phyloP scores from a whole-genome alignment of 2,329 filamentous ascomycete genomes.

The Ceratocystis lukuohia region DNA sequence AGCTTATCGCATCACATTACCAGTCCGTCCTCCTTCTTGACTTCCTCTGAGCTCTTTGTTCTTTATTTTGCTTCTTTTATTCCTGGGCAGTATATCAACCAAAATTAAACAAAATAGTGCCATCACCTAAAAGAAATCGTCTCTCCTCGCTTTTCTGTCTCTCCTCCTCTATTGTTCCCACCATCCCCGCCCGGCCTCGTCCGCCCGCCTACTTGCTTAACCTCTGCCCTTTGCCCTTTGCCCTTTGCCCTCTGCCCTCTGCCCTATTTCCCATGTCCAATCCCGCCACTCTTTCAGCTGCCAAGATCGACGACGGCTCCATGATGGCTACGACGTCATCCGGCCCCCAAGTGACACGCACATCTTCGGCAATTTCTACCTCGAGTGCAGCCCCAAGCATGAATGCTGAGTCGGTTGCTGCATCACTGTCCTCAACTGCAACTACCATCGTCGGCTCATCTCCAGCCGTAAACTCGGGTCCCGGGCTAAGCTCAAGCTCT shows the following conservation, averaged over 20 bases:
- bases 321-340: not conserved
- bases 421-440: constrained; percentile 9
- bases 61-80: not conserved
- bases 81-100: not conserved
- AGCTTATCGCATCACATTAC: no score
- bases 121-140: not conserved
- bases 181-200: no score
- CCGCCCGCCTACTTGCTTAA: no score
- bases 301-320: not conserved
- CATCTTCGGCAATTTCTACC: constrained; percentile 10
- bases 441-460: constrained; percentile 10
- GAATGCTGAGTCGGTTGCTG: constrained; percentile 13
- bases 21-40: not conserved
- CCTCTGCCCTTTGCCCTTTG: no score
- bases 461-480: not conserved
- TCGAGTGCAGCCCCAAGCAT: constrained; percentile 1
- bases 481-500: not conserved
- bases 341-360: constrained; percentile 10
- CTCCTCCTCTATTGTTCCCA: not conserved
- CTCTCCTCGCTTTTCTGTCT: not conserved
- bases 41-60: not conserved
- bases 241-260: not conserved
- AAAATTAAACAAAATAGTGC: not conserved
- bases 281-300: not conserved
- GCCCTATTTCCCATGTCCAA: not conserved